Percentiles rank a stretch among this genome's conserved stretches.
Conservation (phyloP, 768 basidiomycete genomes). For the Lactarius sanguifluus region DNA sequence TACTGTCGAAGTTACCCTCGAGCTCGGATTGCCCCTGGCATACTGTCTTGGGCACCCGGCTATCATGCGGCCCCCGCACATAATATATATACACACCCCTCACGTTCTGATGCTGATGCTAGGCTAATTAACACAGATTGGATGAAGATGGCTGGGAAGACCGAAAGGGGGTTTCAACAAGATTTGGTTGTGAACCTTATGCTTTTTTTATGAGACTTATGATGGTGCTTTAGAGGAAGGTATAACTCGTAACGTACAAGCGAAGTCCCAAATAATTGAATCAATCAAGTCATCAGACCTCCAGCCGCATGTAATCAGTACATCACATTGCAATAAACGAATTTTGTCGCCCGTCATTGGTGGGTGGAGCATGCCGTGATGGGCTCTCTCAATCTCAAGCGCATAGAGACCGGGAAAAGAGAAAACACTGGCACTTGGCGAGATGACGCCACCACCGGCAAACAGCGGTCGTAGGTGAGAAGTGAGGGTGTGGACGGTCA, state of each 20-base stretch:
- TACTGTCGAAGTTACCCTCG: no score
- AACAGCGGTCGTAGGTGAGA: neutral
- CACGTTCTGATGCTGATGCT: neutral
- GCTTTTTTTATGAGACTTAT: neutral
- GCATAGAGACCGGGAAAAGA: neutral
- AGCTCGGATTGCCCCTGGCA: neutral
- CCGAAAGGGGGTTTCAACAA: neutral
- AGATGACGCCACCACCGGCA: neutral
- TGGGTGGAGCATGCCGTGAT: neutral
- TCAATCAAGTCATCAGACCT: neutral
- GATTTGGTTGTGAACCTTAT: neutral
- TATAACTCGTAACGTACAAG: neutral
- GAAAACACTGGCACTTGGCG: neutral
- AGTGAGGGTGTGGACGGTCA: neutral
- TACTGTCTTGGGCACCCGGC: neutral
- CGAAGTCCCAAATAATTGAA: neutral
- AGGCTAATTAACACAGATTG: neutral
- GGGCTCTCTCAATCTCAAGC: neutral
- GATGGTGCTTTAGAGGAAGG: neutral
- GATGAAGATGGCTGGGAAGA: neutral
- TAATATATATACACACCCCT: neutral
- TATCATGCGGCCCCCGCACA: neutral
- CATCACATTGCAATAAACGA: neutral
- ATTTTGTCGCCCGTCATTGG: neutral
- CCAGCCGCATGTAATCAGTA: neutral